Conservation (phyloP, 2,329 filamentous ascomycete species). For the Hymenotorrendiella dingleyae region DNA sequence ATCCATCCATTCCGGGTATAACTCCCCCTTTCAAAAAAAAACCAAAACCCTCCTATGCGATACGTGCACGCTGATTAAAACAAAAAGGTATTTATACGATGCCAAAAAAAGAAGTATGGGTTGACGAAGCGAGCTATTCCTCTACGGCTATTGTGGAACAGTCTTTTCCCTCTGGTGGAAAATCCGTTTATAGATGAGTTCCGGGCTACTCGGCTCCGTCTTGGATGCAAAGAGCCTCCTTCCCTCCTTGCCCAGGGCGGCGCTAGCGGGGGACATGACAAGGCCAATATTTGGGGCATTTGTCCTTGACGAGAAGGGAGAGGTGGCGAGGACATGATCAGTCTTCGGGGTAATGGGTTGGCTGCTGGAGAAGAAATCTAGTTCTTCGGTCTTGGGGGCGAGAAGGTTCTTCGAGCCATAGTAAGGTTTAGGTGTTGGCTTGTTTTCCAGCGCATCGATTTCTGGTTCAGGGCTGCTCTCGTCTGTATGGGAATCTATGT, state of each 20-base stretch:
- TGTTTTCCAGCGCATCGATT: not conserved
- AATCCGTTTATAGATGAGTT: conserved; percentile 14
- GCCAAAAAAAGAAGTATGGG: too few species aligned
- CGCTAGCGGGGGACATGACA: conserved; percentile 1
- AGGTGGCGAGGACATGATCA: conserved; percentile 27
- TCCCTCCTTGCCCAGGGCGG: conserved; percentile 11
- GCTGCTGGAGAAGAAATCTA: conserved; percentile 26
- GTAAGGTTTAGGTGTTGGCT: conserved; percentile 12
- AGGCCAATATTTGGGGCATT: conserved; percentile 5
- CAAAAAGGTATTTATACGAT: too few species aligned
- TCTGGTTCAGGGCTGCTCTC: conserved; percentile 25
- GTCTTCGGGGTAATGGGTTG: conserved; percentile 25
- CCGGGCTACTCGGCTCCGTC: conserved; percentile 12
- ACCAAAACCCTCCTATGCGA: too few species aligned
- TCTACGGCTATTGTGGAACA: too few species aligned
- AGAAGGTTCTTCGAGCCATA: not conserved
- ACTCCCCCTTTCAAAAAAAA: too few species aligned
- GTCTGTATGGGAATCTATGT: conserved; percentile 28
- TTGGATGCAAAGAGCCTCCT: not conserved
- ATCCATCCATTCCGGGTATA: too few species aligned
- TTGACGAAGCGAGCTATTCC: too few species aligned
- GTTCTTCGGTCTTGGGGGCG: not conserved
- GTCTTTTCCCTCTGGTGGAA: too few species aligned
- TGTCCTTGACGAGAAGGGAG: conserved; percentile 12
- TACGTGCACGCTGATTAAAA: too few species aligned